Conservation (phyloP, 257 asterid species). For the Voacanga thouarsii region DNA sequence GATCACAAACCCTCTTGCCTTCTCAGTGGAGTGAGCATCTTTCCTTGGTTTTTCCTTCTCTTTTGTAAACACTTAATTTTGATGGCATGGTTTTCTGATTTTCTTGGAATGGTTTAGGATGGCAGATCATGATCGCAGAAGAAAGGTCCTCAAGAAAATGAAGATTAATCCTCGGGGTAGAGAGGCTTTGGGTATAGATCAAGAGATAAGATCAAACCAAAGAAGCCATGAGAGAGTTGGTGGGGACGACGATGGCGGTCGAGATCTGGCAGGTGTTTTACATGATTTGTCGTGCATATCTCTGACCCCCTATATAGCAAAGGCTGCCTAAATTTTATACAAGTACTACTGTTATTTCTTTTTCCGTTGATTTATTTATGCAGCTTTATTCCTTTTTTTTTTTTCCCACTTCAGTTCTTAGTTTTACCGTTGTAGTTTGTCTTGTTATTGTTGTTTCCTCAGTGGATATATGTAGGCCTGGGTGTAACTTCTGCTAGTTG, state of each 20-base stretch:
- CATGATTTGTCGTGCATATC: constrained; percentile 3
- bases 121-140: constrained; percentile 23
- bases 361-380: not conserved
- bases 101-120: constrained; percentile 5
- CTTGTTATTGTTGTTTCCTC: not conserved
- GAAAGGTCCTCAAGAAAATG: constrained; percentile 20
- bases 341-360: no score
- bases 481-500: not conserved
- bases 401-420: not conserved
- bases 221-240: not conserved
- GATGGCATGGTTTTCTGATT: no score
- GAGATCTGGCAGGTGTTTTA: constrained; percentile 15
- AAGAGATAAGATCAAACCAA: not conserved
- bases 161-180: not conserved
- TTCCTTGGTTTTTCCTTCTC: not conserved
- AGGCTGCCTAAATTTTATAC: constrained; percentile 15
- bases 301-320: constrained; percentile 10
- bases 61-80: no score
- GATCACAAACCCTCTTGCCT: constrained; percentile 16
- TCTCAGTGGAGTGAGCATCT: constrained; percentile 6
- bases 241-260: not conserved
- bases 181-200: not conserved
- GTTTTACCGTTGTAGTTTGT: not conserved
- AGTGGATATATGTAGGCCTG: not conserved
- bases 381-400: not conserved